A percentile compares a stretch with the other conserved stretches of the same genome.
phyloP scores from a whole-genome alignment of 2,329 filamentous ascomycete species.

The Cladorrhinum sp. region DNA sequence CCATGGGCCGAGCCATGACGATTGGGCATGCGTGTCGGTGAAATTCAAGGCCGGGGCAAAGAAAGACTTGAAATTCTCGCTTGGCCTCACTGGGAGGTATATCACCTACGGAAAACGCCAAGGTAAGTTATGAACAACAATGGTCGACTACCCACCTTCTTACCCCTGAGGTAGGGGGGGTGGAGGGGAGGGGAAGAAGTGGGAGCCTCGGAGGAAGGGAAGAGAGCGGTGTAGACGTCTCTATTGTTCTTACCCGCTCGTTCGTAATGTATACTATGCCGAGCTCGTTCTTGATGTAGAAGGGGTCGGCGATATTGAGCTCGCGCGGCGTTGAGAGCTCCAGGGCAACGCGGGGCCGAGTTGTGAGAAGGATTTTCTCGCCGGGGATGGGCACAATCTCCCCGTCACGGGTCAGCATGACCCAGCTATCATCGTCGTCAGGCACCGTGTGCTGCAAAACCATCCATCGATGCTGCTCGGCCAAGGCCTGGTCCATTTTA shows the following conservation, averaged over 20 bases:
- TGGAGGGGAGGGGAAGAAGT: slow-evolving; percentile 1
- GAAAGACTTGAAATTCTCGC: slow-evolving; percentile 76
- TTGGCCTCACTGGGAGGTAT: slow-evolving; percentile 74
- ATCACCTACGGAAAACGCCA: slow-evolving; percentile 59
- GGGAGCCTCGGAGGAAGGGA: slow-evolving; percentile 23
- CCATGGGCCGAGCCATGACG: slow-evolving; percentile 91
- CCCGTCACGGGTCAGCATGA: slow-evolving; percentile 75
- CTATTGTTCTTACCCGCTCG: slow-evolving; percentile 61
- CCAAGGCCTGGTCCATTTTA: slow-evolving; percentile 34
- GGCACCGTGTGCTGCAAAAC: slow-evolving; percentile 41
- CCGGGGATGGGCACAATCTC: slow-evolving; percentile 81
- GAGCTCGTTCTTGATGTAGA: slow-evolving; percentile 69
- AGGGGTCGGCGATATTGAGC: slow-evolving; percentile 59
- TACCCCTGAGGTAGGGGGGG: slow-evolving; percentile 16
- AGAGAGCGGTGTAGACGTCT: not conserved
- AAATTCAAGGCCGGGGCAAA: slow-evolving; percentile 84
- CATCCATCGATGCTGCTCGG: slow-evolving; percentile 39
- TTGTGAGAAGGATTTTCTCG: slow-evolving; percentile 78
- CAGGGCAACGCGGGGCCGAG: slow-evolving; percentile 74
- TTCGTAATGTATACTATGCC: slow-evolving; percentile 81
- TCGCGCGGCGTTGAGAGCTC: slow-evolving; percentile 69
- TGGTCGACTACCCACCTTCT: not conserved
- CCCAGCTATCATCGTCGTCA: slow-evolving; percentile 68
- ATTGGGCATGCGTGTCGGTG: slow-evolving; percentile 79
- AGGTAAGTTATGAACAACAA: slow-evolving; percentile 21